Evolutionary conservation across 2,329 filamentous ascomycete genomes (phyloP), one percentile per base, ranked within the genome.

Genomic region (Colletotrichum musae): DNA sequence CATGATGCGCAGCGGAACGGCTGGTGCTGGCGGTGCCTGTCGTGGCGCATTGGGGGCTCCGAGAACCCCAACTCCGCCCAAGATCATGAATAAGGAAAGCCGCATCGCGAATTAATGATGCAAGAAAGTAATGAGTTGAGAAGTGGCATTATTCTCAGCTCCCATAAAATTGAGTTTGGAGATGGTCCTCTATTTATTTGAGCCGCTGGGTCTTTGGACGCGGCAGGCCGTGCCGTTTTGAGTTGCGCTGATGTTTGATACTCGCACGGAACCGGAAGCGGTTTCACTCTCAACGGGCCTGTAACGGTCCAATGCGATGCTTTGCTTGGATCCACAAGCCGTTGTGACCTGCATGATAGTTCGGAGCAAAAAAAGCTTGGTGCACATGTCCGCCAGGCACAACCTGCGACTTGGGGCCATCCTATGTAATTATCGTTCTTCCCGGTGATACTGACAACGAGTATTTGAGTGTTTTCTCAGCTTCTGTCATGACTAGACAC

Each of bases 1-100:
- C 67, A 69, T 69, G 16, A 69, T 66, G 10, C 56, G 56, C 6
- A 69, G 36, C 3, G 66, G 66, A 0, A 65, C 65, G 21, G 53
- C 48, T 16, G 65, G 65, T 15, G 41, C 51, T 15, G 60, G 51
- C 7, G 62, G 32, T 6, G 56, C 66, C 32, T 69, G 67, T 54
- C 67, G 51, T 13, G 51, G 67, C 1, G 16, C 13, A 3, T 47
- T 51, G 3, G 56, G 28, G 10, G 26, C 32, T 1, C 62, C 62
- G 4, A 52, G 18, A 6, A 36, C 67, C 21, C 43, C 36, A 7
- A 43, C 28, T 10, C n/a, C 16, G 6, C 56, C 32, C 3, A 66
- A 9, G 2, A 43, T 9, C 2, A 48, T n/a, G 13, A 61, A 13
- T 10, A 59, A n/a, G 4, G 26, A 15, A 21, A 45, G 9, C 12